phyloP scores from a whole-genome alignment of 2,329 filamentous ascomycete genomes.

The Fusarium compactum region DNA sequence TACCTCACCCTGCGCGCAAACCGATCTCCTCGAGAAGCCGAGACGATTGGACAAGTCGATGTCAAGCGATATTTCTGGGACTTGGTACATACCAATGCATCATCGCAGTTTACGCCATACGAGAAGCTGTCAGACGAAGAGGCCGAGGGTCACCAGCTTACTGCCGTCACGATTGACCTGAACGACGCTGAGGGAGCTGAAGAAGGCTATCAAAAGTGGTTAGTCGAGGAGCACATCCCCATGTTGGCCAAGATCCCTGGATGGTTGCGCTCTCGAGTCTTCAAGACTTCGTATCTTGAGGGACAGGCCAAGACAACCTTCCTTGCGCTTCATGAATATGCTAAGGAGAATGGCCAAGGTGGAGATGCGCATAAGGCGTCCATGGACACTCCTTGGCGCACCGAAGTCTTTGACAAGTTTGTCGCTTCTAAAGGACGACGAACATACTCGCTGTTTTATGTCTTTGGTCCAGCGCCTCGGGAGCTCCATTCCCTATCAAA shows the following conservation, averaged over 20 bases:
- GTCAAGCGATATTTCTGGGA: conserved; percentile 80
- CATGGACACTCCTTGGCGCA: conserved; percentile 71
- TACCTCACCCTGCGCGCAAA: conserved; percentile 75
- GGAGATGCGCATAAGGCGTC: conserved; percentile 74
- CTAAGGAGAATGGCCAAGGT: conserved; percentile 73
- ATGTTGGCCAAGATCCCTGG: conserved; percentile 81
- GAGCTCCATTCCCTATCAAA: conserved; percentile 71
- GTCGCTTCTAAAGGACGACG: conserved; percentile 69
- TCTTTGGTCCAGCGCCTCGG: conserved; percentile 80
- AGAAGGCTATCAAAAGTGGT: conserved; percentile 74
- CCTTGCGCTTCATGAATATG: conserved; percentile 79
- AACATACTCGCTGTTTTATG: conserved; percentile 79
- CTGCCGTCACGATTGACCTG: conserved; percentile 71
- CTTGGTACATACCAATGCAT: conserved; percentile 67
- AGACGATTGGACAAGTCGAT: conserved; percentile 67
- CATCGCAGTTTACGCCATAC: conserved; percentile 67
- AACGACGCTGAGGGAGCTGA: conserved; percentile 62
- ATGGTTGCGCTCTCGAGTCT: conserved; percentile 80
- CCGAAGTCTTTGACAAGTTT: conserved; percentile 68
- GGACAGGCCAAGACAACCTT: conserved; percentile 64
- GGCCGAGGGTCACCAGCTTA: conserved; percentile 69
- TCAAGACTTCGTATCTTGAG: conserved; percentile 74
- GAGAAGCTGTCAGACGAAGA: conserved; percentile 71
- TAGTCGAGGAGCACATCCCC: conserved; percentile 77
- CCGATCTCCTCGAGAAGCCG: conserved; percentile 65